A percentile compares a stretch with the other conserved stretches of the same genome.
phyloP scores from a whole-genome alignment of 176 grass and related monocot species.

The Oryza nivara region DNA sequence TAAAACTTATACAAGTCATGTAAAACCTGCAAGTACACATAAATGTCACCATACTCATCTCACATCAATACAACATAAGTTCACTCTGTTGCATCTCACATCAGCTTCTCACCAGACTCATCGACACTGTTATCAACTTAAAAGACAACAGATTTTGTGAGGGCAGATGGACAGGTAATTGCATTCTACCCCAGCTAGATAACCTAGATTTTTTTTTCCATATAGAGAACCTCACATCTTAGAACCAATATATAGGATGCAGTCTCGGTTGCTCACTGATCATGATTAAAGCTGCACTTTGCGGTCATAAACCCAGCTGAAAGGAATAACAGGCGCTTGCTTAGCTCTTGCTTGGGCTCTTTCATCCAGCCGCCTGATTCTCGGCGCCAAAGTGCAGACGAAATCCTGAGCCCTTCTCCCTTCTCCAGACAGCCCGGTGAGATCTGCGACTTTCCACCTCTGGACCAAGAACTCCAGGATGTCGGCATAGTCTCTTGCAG shows the following conservation, averaged over 20 bases:
- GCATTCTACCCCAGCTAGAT: slow-evolving; percentile 46
- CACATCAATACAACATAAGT: slow-evolving; percentile 25
- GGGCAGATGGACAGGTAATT: slow-evolving; percentile 1
- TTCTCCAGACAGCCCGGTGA: slow-evolving; percentile 55
- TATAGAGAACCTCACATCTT: not conserved
- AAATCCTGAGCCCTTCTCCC: slow-evolving; percentile 67
- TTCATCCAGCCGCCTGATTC: slow-evolving; percentile 63
- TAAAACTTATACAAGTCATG: slow-evolving; percentile 41
- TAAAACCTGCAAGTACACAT: slow-evolving; percentile 37
- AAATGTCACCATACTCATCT: slow-evolving; percentile 23
- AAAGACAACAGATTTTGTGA: slow-evolving; percentile 37
- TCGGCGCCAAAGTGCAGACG: slow-evolving; percentile 62
- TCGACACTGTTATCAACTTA: slow-evolving; percentile 36
- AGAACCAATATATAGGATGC: slow-evolving; percentile 18
- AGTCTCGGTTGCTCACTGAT: not conserved
- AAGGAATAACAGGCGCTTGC: slow-evolving; percentile 46
- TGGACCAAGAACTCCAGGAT: slow-evolving; percentile 75
- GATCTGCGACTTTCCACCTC: slow-evolving; percentile 60
- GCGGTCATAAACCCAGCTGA: slow-evolving; percentile 72
- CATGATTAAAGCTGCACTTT: slow-evolving; percentile 61
- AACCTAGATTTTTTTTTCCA: slow-evolving; percentile 51
- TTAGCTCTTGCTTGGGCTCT: slow-evolving; percentile 66
- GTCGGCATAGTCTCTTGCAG: slow-evolving; percentile 73
- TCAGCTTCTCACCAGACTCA: slow-evolving; percentile 30
- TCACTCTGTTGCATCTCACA: slow-evolving; percentile 25